phyloP scores from a whole-genome alignment of 805 yeast species.

The Teunomyces panamensis region DNA sequence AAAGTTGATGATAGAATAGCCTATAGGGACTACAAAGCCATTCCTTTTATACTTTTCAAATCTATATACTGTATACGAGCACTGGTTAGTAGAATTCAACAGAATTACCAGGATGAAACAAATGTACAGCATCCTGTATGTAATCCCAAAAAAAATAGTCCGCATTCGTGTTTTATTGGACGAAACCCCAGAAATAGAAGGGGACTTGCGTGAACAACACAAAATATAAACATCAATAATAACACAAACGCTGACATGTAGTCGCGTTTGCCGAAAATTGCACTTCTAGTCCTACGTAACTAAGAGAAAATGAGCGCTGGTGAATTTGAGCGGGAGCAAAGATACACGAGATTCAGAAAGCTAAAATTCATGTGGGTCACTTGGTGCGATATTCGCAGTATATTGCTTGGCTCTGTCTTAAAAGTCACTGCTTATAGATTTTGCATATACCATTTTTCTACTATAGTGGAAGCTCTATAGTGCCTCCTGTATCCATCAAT shows the following conservation, averaged over 20 bases:
- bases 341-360: not conserved
- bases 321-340: not conserved
- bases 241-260: not conserved
- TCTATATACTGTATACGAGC: not conserved
- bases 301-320: not conserved
- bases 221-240: constrained; percentile 2
- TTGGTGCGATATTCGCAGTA: too few relatives aligned
- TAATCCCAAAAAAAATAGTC: not conserved
- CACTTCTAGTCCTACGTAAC: not conserved
- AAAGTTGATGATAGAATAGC: not conserved
- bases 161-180: not conserved
- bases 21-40: not conserved
- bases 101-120: not conserved
- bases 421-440: too few relatives aligned
- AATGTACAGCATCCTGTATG: not conserved
- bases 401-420: too few relatives aligned
- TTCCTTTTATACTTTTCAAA: not conserved
- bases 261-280: not conserved
- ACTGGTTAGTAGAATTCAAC: not conserved
- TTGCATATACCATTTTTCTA: too few relatives aligned
- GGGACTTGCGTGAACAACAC: not conserved
- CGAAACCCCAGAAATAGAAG: not conserved
- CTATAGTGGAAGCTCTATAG: too few relatives aligned
- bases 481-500: too few relatives aligned
- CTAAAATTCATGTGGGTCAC: too few relatives aligned